These are phyloP conservation scores for Aspergillus campestris DNA, from an alignment of 495 filamentous ascomycete genomes.

Conservation along the genomic window DNA sequence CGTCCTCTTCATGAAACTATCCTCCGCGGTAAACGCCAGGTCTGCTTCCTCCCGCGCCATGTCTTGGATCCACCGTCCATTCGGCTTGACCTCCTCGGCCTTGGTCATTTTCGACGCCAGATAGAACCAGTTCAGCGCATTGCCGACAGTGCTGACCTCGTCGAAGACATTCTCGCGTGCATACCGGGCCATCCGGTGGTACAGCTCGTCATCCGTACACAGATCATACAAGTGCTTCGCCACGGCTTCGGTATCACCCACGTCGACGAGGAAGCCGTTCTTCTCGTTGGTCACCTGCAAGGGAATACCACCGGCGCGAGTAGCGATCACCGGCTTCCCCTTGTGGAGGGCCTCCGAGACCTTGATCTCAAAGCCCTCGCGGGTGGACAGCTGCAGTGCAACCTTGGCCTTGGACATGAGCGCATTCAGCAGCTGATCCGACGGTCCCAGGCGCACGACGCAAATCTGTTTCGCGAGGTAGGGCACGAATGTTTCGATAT, in stretches of 20 bases:
- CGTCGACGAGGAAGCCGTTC: slow-evolving; percentile 69
- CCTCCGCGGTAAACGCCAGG: slow-evolving; percentile 46
- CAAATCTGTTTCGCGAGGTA: slow-evolving; percentile 53
- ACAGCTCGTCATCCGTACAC: slow-evolving; percentile 56
- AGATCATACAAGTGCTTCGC: slow-evolving; percentile 62
- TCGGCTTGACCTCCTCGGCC: slow-evolving; percentile 38
- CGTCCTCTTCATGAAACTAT: slow-evolving; percentile 49
- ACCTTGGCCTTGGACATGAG: slow-evolving; percentile 67
- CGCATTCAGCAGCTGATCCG: slow-evolving; percentile 75
- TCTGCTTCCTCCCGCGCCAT: slow-evolving; percentile 64
- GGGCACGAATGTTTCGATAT: slow-evolving; percentile 49
- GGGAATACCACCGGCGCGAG: slow-evolving; percentile 71
- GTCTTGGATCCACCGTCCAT: slow-evolving; percentile 66
- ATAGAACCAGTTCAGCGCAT: slow-evolving; percentile 70
- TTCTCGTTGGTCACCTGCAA: slow-evolving; percentile 67
- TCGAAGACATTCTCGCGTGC: slow-evolving; percentile 63
- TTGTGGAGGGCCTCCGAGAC: slow-evolving; percentile 83
- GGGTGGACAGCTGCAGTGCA: slow-evolving; percentile 70
- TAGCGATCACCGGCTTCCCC: slow-evolving; percentile 74
- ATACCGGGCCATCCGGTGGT: slow-evolving; percentile 58
- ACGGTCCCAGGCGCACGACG: slow-evolving; percentile 68
- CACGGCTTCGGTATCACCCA: slow-evolving; percentile 64
- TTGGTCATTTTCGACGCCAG: slow-evolving; percentile 55
- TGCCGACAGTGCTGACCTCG: slow-evolving; percentile 78
- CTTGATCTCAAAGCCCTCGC: slow-evolving; percentile 87